phyloP scores from a whole-genome alignment of 441 rosid species.

The Aleurites moluccanus region DNA sequence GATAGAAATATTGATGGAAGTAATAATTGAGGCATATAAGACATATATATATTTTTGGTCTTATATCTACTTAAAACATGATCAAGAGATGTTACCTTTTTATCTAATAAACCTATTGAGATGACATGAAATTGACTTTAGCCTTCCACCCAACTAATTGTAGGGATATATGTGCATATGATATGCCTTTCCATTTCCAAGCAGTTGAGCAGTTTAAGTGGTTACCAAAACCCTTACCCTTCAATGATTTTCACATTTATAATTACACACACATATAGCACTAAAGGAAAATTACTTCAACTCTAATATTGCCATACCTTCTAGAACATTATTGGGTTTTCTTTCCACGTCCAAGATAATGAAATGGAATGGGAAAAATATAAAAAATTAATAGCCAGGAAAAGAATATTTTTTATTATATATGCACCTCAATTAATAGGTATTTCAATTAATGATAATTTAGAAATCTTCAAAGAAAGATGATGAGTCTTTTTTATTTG shows the following conservation, averaged over 20 bases:
- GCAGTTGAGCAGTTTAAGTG: slow-evolving; percentile 3
- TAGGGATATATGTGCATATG: neutral
- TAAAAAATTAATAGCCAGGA: no score
- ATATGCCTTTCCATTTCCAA: neutral
- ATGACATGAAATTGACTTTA: neutral
- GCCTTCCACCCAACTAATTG: neutral
- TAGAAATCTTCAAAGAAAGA: no score
- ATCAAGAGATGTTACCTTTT: slow-evolving; percentile 7
- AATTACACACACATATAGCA: neutral
- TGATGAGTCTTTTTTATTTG: no score
- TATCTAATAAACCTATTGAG: slow-evolving; percentile 6
- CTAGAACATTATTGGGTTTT: neutral
- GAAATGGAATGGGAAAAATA: no score
- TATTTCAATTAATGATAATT: no score
- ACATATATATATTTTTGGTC: neutral
- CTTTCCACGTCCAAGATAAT: neutral
- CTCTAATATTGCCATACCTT: neutral
- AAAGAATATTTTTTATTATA: no score
- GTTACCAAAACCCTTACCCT: neutral
- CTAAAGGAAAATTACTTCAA: neutral
- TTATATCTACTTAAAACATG: neutral
- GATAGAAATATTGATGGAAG: no score
- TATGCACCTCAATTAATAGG: no score
- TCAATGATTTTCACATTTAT: neutral
- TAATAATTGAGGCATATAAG: neutral